phyloP scores from a whole-genome alignment of 441 rosid species.

The Jatropha podagrica region DNA sequence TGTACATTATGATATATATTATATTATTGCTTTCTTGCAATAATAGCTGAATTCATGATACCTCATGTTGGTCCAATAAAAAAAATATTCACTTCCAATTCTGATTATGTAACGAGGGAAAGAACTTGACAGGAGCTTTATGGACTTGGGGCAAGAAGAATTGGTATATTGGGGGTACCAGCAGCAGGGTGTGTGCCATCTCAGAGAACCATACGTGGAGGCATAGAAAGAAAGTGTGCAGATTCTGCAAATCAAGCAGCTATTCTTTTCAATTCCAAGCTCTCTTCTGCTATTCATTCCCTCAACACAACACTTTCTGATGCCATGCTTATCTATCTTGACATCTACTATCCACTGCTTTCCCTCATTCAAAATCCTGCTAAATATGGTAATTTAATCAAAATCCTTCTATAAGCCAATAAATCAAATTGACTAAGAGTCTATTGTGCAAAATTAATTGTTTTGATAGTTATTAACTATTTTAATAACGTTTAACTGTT shows the following conservation, averaged over 20 bases:
- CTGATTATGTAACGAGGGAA: no score
- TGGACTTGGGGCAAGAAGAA: constrained; percentile 55
- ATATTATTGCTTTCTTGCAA: no score
- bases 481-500: no score
- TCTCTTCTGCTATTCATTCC: constrained; percentile 33
- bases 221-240: constrained; percentile 40
- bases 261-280: constrained; percentile 45
- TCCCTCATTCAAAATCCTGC: constrained; percentile 39
- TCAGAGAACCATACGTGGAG: constrained; percentile 58
- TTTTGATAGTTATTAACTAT: no score
- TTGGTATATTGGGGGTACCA: constrained; percentile 50
- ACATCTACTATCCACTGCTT: constrained; percentile 35
- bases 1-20: no score
- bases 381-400: constrained; percentile 36
- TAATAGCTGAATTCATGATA: no score
- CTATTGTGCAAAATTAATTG: no score
- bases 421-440: no score
- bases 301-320: constrained; percentile 29
- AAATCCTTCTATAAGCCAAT: no score
- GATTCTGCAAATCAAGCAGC: constrained; percentile 43
- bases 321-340: constrained; percentile 27
- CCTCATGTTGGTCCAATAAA: no score
- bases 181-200: constrained; percentile 67
- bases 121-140: constrained; percentile 41
- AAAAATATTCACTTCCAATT: no score